A percentile compares a stretch with the other conserved stretches of the same genome.
Conservation (phyloP, 129 eudicot genomes). For the Flaveria sonorensis region DNA sequence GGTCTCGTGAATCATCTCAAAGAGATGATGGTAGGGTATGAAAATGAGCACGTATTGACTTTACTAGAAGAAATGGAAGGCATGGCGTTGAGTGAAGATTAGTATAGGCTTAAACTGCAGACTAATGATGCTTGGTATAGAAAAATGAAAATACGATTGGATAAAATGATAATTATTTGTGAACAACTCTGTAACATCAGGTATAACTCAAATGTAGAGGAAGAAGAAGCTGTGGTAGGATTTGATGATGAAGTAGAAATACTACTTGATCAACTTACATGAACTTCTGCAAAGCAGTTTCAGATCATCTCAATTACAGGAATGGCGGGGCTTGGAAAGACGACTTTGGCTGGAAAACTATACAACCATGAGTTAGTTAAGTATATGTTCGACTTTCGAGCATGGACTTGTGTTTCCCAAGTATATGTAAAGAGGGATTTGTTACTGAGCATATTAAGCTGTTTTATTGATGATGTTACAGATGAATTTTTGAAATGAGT, state of each 20-base stretch:
- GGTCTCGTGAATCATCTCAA: constrained; percentile 2
- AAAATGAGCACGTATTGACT: constrained; percentile 9
- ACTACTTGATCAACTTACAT: constrained; percentile 27
- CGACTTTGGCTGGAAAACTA: constrained; percentile 27
- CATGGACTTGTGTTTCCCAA: constrained; percentile 34
- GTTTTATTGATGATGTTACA: not conserved
- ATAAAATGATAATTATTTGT: not conserved
- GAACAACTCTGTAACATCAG: constrained; percentile 28
- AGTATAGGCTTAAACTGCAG: not conserved
- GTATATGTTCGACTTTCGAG: constrained; percentile 32
- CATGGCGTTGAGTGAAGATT: not conserved
- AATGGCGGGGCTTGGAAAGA: constrained; percentile 36
- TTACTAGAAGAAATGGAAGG: constrained; percentile 15
- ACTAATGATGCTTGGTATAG: not conserved
- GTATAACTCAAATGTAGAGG: constrained; percentile 9
- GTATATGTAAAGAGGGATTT: constrained; percentile 18
- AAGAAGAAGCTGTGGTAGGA: constrained; percentile 29
- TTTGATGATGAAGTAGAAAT: constrained; percentile 33
- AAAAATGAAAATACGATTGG: not conserved
- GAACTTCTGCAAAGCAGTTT: not conserved
- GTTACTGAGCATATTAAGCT: constrained; percentile 24
- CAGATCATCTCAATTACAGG: constrained; percentile 34
- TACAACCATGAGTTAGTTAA: constrained; percentile 23
- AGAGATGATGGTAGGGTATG: constrained; percentile 27
- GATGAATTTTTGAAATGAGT: not conserved